Conservation (phyloP, 257 asterid genomes). For the Rubia yunnanensis region DNA sequence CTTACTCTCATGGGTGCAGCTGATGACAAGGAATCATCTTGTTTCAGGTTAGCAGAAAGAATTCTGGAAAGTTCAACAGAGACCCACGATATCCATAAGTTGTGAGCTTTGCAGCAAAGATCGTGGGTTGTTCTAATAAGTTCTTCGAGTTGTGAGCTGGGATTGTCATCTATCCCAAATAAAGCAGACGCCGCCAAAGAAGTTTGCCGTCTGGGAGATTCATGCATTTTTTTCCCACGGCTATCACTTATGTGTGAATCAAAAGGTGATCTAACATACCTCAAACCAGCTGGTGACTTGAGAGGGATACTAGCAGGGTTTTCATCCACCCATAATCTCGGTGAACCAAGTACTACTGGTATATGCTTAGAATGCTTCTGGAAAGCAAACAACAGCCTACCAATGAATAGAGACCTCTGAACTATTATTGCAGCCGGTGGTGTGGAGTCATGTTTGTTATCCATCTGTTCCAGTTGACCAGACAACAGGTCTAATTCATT, state of each 20-base stretch:
- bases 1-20: constrained; percentile 72
- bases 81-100: constrained; percentile 87
- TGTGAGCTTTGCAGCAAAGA: constrained; percentile 76
- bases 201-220: constrained; percentile 61
- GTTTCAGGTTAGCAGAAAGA: constrained; percentile 51
- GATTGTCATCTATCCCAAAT: constrained; percentile 61
- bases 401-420: constrained; percentile 81
- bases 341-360: constrained; percentile 88
- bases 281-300: constrained; percentile 31
- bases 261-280: constrained; percentile 31
- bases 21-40: constrained; percentile 76
- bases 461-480: constrained; percentile 39
- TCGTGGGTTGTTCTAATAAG: constrained; percentile 60
- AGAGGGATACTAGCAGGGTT: constrained; percentile 27
- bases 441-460: constrained; percentile 31
- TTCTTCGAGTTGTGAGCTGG: constrained; percentile 84
- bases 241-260: constrained; percentile 40
- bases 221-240: constrained; percentile 55
- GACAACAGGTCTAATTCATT: constrained; percentile 61
- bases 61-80: constrained; percentile 64
- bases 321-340: constrained; percentile 79
- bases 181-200: constrained; percentile 61
- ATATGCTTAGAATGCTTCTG: constrained; percentile 90
- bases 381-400: constrained; percentile 88
- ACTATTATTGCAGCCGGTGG: constrained; percentile 57